Evolutionary conservation across 768 basidiomycete species (phyloP).

Genomic region (Rhodosporidiobolus odoratus): DNA sequence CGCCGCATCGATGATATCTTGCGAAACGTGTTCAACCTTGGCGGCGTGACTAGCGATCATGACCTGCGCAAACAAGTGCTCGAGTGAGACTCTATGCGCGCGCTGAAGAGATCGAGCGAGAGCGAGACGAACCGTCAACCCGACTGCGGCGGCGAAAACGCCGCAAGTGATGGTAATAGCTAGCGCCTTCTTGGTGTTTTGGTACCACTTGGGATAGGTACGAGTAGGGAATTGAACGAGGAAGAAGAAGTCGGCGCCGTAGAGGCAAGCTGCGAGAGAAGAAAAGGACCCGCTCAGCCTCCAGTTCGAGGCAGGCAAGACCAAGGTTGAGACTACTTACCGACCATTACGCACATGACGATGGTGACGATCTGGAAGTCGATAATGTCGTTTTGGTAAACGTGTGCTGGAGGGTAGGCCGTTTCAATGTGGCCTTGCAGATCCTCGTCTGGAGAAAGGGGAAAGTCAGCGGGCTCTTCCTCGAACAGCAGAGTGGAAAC

Average conservation of each 20-base stretch:
- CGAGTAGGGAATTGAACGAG: slow-evolving; percentile 31
- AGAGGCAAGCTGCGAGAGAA: slow-evolving; percentile 23
- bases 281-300: background rate
- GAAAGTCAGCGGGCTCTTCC: background rate
- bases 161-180: slow-evolving; percentile 31
- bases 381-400: slow-evolving; percentile 39
- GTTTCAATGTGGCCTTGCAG: slow-evolving; percentile 32
- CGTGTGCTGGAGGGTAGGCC: slow-evolving; percentile 12
- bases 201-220: slow-evolving; percentile 38
- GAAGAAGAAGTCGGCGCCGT: slow-evolving; percentile 42
- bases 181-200: slow-evolving; percentile 20
- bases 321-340: background rate
- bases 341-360: slow-evolving; percentile 38
- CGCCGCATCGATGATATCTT: background rate
- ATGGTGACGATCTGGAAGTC: slow-evolving; percentile 32
- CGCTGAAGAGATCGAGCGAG: background rate
- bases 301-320: background rate
- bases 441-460: slow-evolving; percentile 20
- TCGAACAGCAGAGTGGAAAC: background rate
- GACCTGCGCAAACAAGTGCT: background rate
- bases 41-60: slow-evolving; percentile 29
- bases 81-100: no score
- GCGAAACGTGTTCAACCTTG: slow-evolving; percentile 11
- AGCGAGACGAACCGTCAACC: slow-evolving; percentile 17
- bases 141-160: slow-evolving; percentile 29